Percentiles rank a stretch among this genome's conserved stretches.
Conservation (phyloP, 257 asterid species). For the Nicotiana noctiflora region DNA sequence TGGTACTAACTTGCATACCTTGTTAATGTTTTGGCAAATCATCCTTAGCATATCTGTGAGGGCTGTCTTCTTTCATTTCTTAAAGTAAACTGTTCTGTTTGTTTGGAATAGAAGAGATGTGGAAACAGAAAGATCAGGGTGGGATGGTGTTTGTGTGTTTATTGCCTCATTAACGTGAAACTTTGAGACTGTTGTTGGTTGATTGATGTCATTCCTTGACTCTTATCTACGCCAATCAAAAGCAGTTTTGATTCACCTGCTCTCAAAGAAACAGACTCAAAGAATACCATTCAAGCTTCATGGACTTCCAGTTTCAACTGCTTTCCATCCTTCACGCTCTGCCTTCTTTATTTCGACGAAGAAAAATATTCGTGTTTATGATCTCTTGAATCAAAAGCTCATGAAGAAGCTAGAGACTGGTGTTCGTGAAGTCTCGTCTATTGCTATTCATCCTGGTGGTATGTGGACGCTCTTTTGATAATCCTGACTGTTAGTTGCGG, state of each 20-base stretch:
- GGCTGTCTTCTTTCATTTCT: not conserved
- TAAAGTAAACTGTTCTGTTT: not conserved
- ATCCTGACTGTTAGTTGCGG: not conserved
- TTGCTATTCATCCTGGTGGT: slow-evolving; percentile 94
- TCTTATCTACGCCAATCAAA: slow-evolving; percentile 57
- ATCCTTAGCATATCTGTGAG: not conserved
- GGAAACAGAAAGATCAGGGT: not conserved
- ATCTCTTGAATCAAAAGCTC: slow-evolving; percentile 64
- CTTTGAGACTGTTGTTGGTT: not conserved
- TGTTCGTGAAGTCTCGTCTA: slow-evolving; percentile 81
- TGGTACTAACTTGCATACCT: not conserved
- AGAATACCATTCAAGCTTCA: slow-evolving; percentile 77
- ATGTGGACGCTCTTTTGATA: slow-evolving; percentile 12
- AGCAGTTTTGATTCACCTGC: slow-evolving; percentile 73
- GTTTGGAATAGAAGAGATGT: not conserved
- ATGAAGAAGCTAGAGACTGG: slow-evolving; percentile 87
- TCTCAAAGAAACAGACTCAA: slow-evolving; percentile 67
- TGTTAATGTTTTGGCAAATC: not conserved
- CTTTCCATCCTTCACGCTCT: slow-evolving; percentile 91
- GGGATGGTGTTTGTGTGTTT: not conserved
- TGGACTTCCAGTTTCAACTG: slow-evolving; percentile 80
- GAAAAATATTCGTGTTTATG: slow-evolving; percentile 75
- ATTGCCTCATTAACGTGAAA: not conserved
- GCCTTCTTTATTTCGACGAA: slow-evolving; percentile 76
- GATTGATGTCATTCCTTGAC: slow-evolving; percentile 55